Percentiles rank a stretch among this genome's conserved stretches.
Evolutionary conservation across 208 protist species (phyloP).

Genomic region (Porcisia deanei): DNA sequence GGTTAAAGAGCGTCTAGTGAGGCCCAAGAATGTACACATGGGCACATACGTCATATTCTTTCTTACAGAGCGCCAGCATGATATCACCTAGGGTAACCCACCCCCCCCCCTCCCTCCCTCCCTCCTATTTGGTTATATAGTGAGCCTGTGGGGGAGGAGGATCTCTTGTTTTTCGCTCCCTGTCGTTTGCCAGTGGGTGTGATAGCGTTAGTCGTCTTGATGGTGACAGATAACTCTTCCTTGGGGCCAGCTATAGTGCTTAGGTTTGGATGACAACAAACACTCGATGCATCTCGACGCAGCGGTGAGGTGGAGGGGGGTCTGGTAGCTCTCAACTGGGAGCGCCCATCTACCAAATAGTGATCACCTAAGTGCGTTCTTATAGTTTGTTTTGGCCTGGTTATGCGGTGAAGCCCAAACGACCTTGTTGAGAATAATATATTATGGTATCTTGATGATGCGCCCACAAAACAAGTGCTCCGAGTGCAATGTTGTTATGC

Average conservation of each 20-base stretch:
- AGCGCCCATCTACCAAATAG: background rate
- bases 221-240: background rate
- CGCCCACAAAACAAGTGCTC: background rate
- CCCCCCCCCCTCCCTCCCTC: background rate
- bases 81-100: background rate
- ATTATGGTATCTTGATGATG: background rate
- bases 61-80: background rate
- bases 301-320: background rate
- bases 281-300: no score
- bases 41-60: background rate
- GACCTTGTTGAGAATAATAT: background rate
- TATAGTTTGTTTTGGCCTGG: background rate
- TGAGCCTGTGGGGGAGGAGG: background rate
- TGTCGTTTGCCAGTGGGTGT: background rate
- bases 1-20: background rate
- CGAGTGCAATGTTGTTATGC: background rate
- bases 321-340: background rate
- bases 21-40: background rate
- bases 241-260: background rate
- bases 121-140: background rate
- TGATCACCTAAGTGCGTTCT: background rate
- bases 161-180: background rate
- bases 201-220: background rate
- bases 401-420: background rate
- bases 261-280: background rate